Base-by-base conservation (phyloP, 2,329 filamentous ascomycete genomes). In the Fusarium sp. region DNA sequence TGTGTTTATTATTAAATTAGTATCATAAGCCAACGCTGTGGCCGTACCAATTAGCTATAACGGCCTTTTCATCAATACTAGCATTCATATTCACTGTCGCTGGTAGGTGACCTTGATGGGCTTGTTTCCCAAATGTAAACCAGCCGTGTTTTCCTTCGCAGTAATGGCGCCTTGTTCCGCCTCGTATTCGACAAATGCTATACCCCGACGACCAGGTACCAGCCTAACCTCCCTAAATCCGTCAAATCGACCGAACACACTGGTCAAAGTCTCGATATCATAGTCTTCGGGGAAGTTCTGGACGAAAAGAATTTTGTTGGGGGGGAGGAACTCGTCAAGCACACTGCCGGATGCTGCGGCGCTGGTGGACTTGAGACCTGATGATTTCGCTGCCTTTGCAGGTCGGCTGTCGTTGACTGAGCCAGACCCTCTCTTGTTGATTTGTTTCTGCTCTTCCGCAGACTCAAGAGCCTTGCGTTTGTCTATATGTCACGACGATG, bases 121-220 rank as follows among this genome's bases (percentile, higher is more conserved):
- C 84, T 94, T 93, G 74, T 89, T 89, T 50, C 91, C 90, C 75
- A 99, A 85, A 30, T 90, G 86, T 90, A 96, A 95, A 28, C 94
- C 94, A 18, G 93, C 92, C 36, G 94, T 97, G 72, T 92, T 94
- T 86, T 98, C 95, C 87, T 97, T 98, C 24, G 96, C 96, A 61
- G 91, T 92, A 78, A 97, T 97, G 33, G 96, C 95, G 45, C 94
- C 95, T 53, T 91, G 88, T 84, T 98, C 95, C 74, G 90, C 91
- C 78, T 97, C 94, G 84, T 98, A 99, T 83, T 99, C 96, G 68
- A 98, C 94, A 82, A 99, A 99, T 2, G 95, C 96, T 81, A 99
- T 95, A 7, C 94, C 94, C 72, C 90, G 92, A 57, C 95, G 88
- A 35, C 94, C 93, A 11, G 95, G 95, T 50, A 98, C 95, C 80